Base-by-base conservation (phyloP, 805 yeast genomes). In the Wickerhamomyces subpelliculosus region DNA sequence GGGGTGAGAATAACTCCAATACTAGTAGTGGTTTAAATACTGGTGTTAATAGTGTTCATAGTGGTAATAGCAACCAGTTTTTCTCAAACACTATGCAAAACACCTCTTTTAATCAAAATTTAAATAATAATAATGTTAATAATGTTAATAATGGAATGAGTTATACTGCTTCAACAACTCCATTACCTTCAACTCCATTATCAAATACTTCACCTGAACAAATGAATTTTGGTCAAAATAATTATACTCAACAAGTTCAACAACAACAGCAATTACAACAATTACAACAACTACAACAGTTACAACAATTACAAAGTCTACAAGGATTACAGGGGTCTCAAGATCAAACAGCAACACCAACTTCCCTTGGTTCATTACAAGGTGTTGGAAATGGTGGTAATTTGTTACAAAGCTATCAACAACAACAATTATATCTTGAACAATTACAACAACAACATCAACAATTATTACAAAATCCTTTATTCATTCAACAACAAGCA, bases 401-500 rank as follows among this genome's bases (percentile, higher is more conserved):
- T 13, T 25, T 46, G 37, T 39, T 46, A 10, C 47, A 45, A 31
- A 46, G 32, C 35, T 46, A 43, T 26, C 52, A 47, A 30, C 55
- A 47, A 13, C 54, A 49, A 32, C 51, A 50, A 41, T 38, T 40
- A 13, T 42, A 44, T 23, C 37, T 46, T 13, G 51, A 49, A 25
- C 47, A 39, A 18, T 36, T 44, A 12, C 53, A 49, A 30, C 44
- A 33, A 24, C 48, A 45, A 27, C 47, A 42, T 16, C 52, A 47
- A 40, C 45, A 41, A 29, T 36, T 38, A 21, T 19, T 42, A 34
- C 51, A 49, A 35, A 50, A 51, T 35, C 54, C 52, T 12, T 26
- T 47, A 32, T 41, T 50, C 35, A 41, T 46, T 17, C 55, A 48
- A 39, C 56, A 49, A 33, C 59, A 50, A 40, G 49, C 50, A 3